Evolutionary conservation across 2,329 filamentous ascomycete species (phyloP).

Genomic region (Simplicillium sp.): DNA sequence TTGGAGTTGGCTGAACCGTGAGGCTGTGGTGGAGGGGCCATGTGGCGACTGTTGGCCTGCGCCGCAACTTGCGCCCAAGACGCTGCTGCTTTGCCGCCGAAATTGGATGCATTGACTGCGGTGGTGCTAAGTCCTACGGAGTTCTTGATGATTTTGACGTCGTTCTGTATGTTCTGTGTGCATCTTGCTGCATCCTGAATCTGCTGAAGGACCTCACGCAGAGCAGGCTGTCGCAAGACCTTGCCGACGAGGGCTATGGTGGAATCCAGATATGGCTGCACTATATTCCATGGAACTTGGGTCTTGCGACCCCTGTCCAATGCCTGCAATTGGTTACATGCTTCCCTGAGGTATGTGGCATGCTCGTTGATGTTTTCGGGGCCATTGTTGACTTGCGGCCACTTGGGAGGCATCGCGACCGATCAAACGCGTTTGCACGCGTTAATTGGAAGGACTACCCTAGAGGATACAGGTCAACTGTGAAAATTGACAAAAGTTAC

Average conservation of each 20-base stretch:
- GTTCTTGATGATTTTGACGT: constrained; percentile 8
- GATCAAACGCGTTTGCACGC: background rate
- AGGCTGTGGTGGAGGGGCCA: constrained; percentile 7
- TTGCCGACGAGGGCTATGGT: constrained; percentile 9
- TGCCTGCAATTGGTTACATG: constrained; percentile 11
- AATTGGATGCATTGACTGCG: constrained; percentile 8
- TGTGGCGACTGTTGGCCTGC: constrained; percentile 3
- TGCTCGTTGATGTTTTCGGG: constrained; percentile 11
- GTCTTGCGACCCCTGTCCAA: constrained; percentile 9
- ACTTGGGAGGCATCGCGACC: constrained; percentile 1
- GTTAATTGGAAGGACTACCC: background rate
- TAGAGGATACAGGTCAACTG: background rate
- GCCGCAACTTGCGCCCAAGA: constrained; percentile 11
- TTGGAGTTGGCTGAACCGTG: constrained; percentile 4
- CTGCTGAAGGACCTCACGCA: constrained; percentile 11
- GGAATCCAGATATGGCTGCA: constrained; percentile 10
- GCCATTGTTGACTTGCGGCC: constrained; percentile 2
- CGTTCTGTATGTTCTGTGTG: constrained; percentile 12
- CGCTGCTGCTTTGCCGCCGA: constrained; percentile 7
- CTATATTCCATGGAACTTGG: constrained; percentile 10
- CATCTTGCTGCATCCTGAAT: constrained; percentile 11
- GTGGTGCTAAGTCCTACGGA: constrained; percentile 11
- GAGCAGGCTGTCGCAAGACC: constrained; percentile 9
- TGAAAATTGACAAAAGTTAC: constrained; percentile 1
- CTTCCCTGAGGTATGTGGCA: constrained; percentile 11